phyloP scores from a whole-genome alignment of 2,329 filamentous ascomycete genomes.

The Aspergillus tubingensis region DNA sequence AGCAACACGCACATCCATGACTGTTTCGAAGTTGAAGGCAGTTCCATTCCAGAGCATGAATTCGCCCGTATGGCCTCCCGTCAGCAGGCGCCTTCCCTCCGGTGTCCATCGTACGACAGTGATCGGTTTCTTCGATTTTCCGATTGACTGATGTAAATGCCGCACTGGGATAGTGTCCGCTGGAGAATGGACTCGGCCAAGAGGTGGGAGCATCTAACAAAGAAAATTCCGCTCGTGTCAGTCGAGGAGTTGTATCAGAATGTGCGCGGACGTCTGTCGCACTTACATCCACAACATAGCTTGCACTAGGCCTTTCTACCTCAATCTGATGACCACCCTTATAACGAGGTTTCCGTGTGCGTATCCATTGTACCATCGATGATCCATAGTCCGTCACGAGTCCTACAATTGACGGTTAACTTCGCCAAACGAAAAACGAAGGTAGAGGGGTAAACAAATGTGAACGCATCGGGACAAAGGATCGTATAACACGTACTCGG shows the following conservation, averaged over 20 bases:
- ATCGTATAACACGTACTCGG: conserved; percentile 36
- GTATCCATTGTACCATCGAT: conserved; percentile 88
- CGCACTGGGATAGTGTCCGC: conserved; percentile 91
- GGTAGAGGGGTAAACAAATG: neutral
- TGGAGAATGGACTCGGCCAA: conserved; percentile 70
- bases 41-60: conserved; percentile 99
- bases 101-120: conserved; percentile 98
- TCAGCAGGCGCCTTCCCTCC: conserved; percentile 86
- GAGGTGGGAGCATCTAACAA: conserved; percentile 78
- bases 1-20: conserved; percentile 71
- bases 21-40: conserved; percentile 98
- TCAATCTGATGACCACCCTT: conserved; percentile 72
- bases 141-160: conserved; percentile 94
- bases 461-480: neutral
- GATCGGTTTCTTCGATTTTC: conserved; percentile 96
- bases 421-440: neutral
- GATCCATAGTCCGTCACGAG: conserved; percentile 92
- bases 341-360: conserved; percentile 74
- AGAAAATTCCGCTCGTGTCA: conserved; percentile 6
- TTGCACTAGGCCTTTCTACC: conserved; percentile 78
- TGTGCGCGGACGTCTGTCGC: neutral
- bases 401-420: conserved; percentile 54
- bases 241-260: neutral
- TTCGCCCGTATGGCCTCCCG: conserved; percentile 92
- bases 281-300: conserved; percentile 84